phyloP scores from a whole-genome alignment of 108 stramenopile genomes.

The Nitzschia inconspicua region DNA sequence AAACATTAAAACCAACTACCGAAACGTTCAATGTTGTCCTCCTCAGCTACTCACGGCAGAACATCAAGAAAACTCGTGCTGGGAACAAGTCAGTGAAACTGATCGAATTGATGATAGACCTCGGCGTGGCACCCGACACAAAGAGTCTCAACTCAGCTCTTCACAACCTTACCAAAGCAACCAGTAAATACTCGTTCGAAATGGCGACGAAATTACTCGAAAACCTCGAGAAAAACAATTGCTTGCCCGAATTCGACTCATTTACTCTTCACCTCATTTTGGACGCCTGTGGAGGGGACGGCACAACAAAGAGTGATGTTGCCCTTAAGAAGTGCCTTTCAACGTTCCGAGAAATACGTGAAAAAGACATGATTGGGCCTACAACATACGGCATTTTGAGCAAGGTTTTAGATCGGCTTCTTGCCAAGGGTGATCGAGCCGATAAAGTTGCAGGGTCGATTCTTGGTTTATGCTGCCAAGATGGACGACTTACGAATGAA shows the following conservation, averaged over 20 bases:
- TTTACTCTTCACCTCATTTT: conserved; percentile 10
- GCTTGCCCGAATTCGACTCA: conserved; percentile 25
- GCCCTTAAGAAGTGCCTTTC: conserved; percentile 16
- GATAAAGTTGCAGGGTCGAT: conserved; percentile 24
- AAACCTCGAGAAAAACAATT: not conserved
- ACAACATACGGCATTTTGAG: conserved; percentile 26
- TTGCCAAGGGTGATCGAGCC: conserved; percentile 7
- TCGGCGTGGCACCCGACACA: conserved; percentile 19
- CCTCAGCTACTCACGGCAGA: not conserved
- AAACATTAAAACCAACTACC: conserved; percentile 19
- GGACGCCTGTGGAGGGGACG: conserved; percentile 20
- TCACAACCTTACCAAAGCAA: conserved; percentile 15
- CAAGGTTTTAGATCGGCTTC: conserved; percentile 12
- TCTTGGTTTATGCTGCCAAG: conserved; percentile 20
- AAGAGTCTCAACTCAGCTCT: conserved; percentile 25
- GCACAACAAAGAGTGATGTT: conserved; percentile 5
- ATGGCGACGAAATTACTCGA: conserved; percentile 2
- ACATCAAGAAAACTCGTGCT: not conserved
- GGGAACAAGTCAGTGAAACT: conserved; percentile 4
- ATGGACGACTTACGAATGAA: conserved; percentile 20
- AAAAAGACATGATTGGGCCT: conserved; percentile 4
- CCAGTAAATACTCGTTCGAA: not conserved
- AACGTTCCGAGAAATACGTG: conserved; percentile 28
- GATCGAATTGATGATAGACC: conserved; percentile 13
- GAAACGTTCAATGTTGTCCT: conserved; percentile 26